Evolutionary conservation across 305 asterid genomes (phyloP).

Genomic region (Fraxinus sp.): DNA sequence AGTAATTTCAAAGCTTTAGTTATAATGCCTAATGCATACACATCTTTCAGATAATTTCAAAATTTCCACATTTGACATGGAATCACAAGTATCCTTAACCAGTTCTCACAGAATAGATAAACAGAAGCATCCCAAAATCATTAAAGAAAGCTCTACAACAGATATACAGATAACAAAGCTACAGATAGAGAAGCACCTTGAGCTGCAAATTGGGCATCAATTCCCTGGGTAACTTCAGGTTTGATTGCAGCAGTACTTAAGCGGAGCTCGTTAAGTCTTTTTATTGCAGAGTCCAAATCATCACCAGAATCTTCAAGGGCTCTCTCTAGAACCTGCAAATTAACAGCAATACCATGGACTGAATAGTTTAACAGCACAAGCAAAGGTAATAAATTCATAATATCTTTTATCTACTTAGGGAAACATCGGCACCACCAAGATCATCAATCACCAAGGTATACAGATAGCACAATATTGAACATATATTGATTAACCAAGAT

Average conservation of each 20-base stretch:
- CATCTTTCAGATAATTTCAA: slow-evolving; percentile 17
- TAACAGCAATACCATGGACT: slow-evolving; percentile 23
- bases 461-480: slow-evolving; percentile 2
- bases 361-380: slow-evolving; percentile 13
- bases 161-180: slow-evolving; percentile 10
- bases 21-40: neutral
- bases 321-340: slow-evolving; percentile 66
- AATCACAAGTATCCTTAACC: neutral
- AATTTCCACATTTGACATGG: neutral
- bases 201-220: slow-evolving; percentile 31
- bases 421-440: neutral
- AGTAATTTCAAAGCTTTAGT: neutral
- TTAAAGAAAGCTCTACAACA: slow-evolving; percentile 6
- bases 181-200: slow-evolving; percentile 44
- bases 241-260: slow-evolving; percentile 55
- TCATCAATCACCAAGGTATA: neutral
- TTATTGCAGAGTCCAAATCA: slow-evolving; percentile 84
- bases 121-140: slow-evolving; percentile 5
- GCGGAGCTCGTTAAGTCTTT: slow-evolving; percentile 70
- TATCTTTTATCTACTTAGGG: neutral
- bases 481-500: neutral
- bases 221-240: slow-evolving; percentile 42
- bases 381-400: neutral
- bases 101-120: neutral
- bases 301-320: slow-evolving; percentile 68